These are phyloP conservation scores for Fusarium praegraminearum DNA, from an alignment of 2,329 filamentous ascomycete species.

Conservation along the genomic window DNA sequence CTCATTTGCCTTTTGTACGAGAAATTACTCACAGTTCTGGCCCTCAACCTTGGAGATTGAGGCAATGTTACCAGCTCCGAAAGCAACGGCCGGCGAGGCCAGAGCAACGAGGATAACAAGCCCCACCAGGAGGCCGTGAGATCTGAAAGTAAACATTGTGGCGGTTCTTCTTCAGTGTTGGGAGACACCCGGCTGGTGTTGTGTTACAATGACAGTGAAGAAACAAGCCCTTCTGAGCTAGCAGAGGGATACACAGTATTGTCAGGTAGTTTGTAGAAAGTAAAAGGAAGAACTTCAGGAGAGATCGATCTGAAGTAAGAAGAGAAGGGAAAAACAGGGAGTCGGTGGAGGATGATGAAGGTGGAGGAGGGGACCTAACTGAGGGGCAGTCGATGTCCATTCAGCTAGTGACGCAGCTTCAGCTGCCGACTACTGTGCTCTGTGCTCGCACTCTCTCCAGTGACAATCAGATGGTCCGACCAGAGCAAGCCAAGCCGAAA, in stretches of 20 bases:
- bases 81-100: slow-evolving; percentile 77
- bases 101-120: slow-evolving; percentile 74
- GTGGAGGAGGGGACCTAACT: slow-evolving; percentile 43
- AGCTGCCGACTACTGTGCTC: slow-evolving; percentile 32
- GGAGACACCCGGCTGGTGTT: slow-evolving; percentile 27
- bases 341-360: slow-evolving; percentile 29
- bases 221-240: slow-evolving; percentile 39
- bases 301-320: slow-evolving; percentile 12
- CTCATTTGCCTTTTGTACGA: background rate
- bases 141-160: slow-evolving; percentile 63
- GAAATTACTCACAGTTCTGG: slow-evolving; percentile 74
- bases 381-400: slow-evolving; percentile 37
- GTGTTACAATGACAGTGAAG: slow-evolving; percentile 14
- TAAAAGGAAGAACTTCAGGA: slow-evolving; percentile 1
- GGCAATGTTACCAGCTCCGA: slow-evolving; percentile 91
- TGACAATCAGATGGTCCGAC: slow-evolving; percentile 24
- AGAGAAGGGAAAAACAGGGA: slow-evolving; percentile 25
- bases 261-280: slow-evolving; percentile 7
- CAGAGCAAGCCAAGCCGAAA: slow-evolving; percentile 34
- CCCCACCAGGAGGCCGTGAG: slow-evolving; percentile 64
- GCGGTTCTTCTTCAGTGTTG: slow-evolving; percentile 38
- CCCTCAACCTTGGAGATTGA: slow-evolving; percentile 84
- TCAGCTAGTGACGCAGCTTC: slow-evolving; percentile 46
- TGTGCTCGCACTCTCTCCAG: slow-evolving; percentile 23
- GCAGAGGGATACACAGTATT: slow-evolving; percentile 25